Conservation (phyloP, 371 early-diverging fungal genomes). For the Chytridiales sp. region DNA sequence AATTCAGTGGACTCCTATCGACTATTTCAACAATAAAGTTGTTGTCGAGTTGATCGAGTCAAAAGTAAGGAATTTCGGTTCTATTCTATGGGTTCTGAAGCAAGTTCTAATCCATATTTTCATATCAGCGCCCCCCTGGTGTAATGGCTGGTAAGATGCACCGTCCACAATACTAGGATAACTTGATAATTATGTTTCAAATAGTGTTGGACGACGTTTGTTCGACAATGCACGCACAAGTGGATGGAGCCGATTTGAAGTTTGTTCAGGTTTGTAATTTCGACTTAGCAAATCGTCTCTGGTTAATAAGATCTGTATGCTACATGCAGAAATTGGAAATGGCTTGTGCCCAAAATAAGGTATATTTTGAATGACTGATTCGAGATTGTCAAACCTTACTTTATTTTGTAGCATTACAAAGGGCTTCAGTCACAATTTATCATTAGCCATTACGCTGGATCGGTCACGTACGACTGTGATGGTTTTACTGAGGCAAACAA, state of each 20-base stretch:
- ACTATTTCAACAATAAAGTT: slow-evolving; percentile 98
- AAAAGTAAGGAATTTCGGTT: slow-evolving; percentile 46
- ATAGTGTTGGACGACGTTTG: slow-evolving; percentile 66
- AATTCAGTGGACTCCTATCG: slow-evolving; percentile 99
- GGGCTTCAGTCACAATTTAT: slow-evolving; percentile 60
- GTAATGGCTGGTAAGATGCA: slow-evolving; percentile 42
- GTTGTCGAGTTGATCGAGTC: slow-evolving; percentile 97
- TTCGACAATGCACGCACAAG: slow-evolving; percentile 55
- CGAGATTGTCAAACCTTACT: neutral
- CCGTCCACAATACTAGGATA: neutral
- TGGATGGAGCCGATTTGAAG: slow-evolving; percentile 50
- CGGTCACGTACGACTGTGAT: slow-evolving; percentile 79
- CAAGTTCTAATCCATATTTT: neutral
- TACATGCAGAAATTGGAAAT: slow-evolving; percentile 38
- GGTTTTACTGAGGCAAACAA: slow-evolving; percentile 99
- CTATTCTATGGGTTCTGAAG: neutral
- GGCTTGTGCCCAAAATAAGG: slow-evolving; percentile 27
- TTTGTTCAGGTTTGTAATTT: slow-evolving; percentile 44
- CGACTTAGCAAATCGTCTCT: neutral
- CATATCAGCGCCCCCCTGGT: slow-evolving; percentile 46
- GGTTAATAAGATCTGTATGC: neutral
- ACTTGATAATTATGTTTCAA: slow-evolving; percentile 3
- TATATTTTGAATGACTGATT: neutral
- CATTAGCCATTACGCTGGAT: slow-evolving; percentile 95
- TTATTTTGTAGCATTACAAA: slow-evolving; percentile 37